Evolutionary conservation across 768 basidiomycete species (phyloP).

Genomic region (Neoboletus magnificus): DNA sequence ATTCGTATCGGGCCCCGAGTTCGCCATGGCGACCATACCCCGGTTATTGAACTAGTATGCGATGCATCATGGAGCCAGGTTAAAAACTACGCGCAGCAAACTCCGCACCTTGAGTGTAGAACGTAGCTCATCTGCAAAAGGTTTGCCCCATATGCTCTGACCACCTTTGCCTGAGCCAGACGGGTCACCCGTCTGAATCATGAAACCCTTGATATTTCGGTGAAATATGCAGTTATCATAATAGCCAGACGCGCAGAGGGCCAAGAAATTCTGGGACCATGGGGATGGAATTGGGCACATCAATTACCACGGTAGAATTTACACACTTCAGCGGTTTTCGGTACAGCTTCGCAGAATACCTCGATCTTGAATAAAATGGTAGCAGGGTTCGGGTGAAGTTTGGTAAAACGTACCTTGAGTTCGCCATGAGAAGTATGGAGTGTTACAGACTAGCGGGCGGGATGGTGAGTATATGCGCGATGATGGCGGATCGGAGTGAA

Average conservation of each 20-base stretch:
- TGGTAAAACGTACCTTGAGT: slow-evolving; percentile 67
- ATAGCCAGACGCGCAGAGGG: slow-evolving; percentile 84
- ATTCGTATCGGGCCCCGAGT: slow-evolving; percentile 91
- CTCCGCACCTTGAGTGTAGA: slow-evolving; percentile 83
- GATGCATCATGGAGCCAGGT: neutral
- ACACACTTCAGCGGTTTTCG: slow-evolving; percentile 88
- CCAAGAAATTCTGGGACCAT: slow-evolving; percentile 80
- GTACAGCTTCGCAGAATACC: slow-evolving; percentile 95
- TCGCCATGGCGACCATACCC: slow-evolving; percentile 97
- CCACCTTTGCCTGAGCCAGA: slow-evolving; percentile 92
- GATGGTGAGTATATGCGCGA: slow-evolving; percentile 15
- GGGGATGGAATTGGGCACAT: neutral
- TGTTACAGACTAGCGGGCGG: slow-evolving; percentile 73
- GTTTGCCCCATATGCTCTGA: slow-evolving; percentile 92
- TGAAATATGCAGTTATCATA: slow-evolving; percentile 88
- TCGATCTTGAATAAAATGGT: slow-evolving; percentile 62
- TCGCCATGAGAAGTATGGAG: slow-evolving; percentile 94
- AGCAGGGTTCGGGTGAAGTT: neutral
- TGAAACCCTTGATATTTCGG: slow-evolving; percentile 94
- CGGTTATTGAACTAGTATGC: slow-evolving; percentile 83
- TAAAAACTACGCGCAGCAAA: neutral
- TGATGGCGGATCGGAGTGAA: slow-evolving; percentile 23
- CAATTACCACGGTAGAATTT: neutral
- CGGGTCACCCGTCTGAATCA: slow-evolving; percentile 92
- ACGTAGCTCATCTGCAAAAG: slow-evolving; percentile 89